These are phyloP conservation scores for Rheum nobile DNA, from an alignment of 148 eudicot genomes.

Conservation along the genomic window DNA sequence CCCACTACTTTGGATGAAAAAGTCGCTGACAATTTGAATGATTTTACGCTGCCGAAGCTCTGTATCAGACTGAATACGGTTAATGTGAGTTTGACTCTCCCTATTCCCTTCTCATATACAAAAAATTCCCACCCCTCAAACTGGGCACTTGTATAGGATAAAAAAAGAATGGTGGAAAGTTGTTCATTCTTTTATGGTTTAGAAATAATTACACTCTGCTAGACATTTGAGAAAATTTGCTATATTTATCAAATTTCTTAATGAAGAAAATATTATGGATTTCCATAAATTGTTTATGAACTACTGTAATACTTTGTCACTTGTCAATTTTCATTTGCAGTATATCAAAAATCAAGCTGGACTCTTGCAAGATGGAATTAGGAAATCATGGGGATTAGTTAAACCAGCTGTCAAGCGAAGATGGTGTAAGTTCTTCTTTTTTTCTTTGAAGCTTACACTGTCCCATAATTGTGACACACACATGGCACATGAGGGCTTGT, in stretches of 20 bases:
- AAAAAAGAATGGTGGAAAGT: neutral
- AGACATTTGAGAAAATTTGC: neutral
- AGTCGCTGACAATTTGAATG: slow-evolving; percentile 32
- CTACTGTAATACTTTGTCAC: neutral
- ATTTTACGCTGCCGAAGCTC: slow-evolving; percentile 53
- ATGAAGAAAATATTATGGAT: neutral
- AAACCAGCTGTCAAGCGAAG: slow-evolving; percentile 28
- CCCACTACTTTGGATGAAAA: slow-evolving; percentile 41
- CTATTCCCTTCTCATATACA: neutral
- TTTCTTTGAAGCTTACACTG: neutral
- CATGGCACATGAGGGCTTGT: neutral
- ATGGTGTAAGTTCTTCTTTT: slow-evolving; percentile 45
- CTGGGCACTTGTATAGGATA: neutral
- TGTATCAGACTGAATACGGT: slow-evolving; percentile 83
- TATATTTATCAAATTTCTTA: neutral
- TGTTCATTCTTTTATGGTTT: neutral
- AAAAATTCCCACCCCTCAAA: neutral
- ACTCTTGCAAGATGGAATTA: slow-evolving; percentile 56
- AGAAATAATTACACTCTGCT: neutral
- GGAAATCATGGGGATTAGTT: slow-evolving; percentile 68
- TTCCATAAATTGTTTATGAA: neutral
- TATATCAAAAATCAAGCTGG: slow-evolving; percentile 55
- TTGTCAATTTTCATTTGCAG: slow-evolving; percentile 26
- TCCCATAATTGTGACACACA: neutral
- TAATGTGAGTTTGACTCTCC: slow-evolving; percentile 44